phyloP scores from a whole-genome alignment of 306 rosid genomes.

The Sicyos edulis region DNA sequence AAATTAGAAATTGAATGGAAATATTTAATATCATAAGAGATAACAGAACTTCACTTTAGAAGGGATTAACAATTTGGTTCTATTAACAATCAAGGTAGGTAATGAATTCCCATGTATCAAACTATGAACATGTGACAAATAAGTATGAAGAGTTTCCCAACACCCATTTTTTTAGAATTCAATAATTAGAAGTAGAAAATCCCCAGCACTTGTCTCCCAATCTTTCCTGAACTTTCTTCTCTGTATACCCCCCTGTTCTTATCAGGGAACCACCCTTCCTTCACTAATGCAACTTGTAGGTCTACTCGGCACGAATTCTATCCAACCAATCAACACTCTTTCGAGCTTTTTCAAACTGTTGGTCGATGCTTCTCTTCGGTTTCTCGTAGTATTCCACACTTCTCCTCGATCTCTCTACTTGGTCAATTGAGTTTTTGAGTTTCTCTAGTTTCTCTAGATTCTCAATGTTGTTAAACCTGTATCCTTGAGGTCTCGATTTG shows the following conservation, averaged over 20 bases:
- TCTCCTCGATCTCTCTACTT: slow-evolving; percentile 62
- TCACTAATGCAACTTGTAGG: slow-evolving; percentile 5
- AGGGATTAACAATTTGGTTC: slow-evolving; percentile 15
- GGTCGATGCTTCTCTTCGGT: slow-evolving; percentile 65
- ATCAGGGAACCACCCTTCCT: not conserved
- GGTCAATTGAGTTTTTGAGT: slow-evolving; percentile 41
- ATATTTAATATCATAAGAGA: not conserved
- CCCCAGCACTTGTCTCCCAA: slow-evolving; percentile 11
- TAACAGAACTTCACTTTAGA: not conserved
- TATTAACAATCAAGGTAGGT: slow-evolving; percentile 24
- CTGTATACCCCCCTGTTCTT: slow-evolving; percentile 8
- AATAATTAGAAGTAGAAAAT: slow-evolving; percentile 15
- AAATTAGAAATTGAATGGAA: not conserved
- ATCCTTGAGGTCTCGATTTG: slow-evolving; percentile 46
- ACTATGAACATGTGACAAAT: slow-evolving; percentile 17
- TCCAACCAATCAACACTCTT: slow-evolving; percentile 90
- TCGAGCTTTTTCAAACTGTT: slow-evolving; percentile 66
- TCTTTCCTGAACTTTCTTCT: slow-evolving; percentile 7
- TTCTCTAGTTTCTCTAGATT: slow-evolving; percentile 32
- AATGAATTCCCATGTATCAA: slow-evolving; percentile 19
- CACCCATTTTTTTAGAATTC: slow-evolving; percentile 12
- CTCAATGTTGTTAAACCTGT: slow-evolving; percentile 45
- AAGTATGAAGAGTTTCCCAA: slow-evolving; percentile 5
- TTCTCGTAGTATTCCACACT: slow-evolving; percentile 69
- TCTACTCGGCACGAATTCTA: slow-evolving; percentile 56